Evolutionary conservation across 305 asterid genomes (phyloP), one percentile per base, ranked within the genome.

Genomic region (Lippia alba): DNA sequence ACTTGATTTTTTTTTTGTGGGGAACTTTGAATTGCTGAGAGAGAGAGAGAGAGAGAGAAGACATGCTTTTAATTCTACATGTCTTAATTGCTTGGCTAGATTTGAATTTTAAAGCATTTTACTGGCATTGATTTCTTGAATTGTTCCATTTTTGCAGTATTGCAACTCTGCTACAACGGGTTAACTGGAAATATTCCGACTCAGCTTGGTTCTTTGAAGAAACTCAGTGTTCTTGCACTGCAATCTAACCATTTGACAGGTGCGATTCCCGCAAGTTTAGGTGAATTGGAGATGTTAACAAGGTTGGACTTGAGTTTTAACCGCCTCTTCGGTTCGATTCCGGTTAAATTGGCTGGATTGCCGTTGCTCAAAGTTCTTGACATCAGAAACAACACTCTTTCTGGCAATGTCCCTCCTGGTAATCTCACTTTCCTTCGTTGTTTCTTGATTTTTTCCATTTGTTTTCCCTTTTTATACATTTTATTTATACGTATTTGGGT

Each of bases 381-480:
- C 76, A 69, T 94, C 76, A 75, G 96, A 80, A 94, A 94, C 65
- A 94, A 94, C 61, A 80, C 90, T 19, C 87, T 94, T 15, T 91
- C 97, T 17, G 99, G 99, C 85, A 88, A 88, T 79, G 93, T 94
- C 60, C 99, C 97, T 73, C 62, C 83, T 74, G 97, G 99, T 94
- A 90, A 11, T 61, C 12, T 3, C 12, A 32, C 9, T n/a, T 62
- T 33, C 69, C 49, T 56, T 7, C 19, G 15, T 57, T 73, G 15
- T 16, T 53, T 65, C 40, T 44, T 32, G 51, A 7, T 6, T 69
- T 24, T 15, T 6, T 6, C 19, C 33, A 72, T 63, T 3, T 49
- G 44, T 10, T 39, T 61, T 8, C n/a, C n/a, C n/a, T n/a, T n/a
- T n/a, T n/a, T n/a, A n/a, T n/a, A n/a, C n/a, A n/a, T n/a, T n/a